Conservation (phyloP, 805 yeast genomes). For the Teunomyces kruisii region DNA sequence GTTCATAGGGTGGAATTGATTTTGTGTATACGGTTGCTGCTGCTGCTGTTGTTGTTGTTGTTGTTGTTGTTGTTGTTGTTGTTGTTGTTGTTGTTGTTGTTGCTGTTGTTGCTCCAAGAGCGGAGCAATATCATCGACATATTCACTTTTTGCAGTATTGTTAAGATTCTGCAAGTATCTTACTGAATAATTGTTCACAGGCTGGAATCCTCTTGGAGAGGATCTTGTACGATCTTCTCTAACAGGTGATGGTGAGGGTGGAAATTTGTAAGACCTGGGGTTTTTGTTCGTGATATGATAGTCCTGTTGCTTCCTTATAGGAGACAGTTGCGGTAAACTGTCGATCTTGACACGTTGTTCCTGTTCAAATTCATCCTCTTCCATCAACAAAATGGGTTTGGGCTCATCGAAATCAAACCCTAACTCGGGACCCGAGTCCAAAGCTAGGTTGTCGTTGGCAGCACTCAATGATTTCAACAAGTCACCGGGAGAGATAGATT, state of each 20-base stretch:
- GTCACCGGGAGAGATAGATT: slow-evolving; percentile 37
- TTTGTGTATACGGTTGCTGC: not conserved
- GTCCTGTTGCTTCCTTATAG: slow-evolving; percentile 11
- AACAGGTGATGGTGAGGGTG: slow-evolving; percentile 35
- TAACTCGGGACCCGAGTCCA: slow-evolving; percentile 7
- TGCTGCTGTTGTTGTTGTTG: slow-evolving; percentile 2
- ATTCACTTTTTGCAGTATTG: slow-evolving; percentile 11
- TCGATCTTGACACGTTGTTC: slow-evolving; percentile 3
- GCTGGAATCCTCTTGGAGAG: slow-evolving; percentile 7
- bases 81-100: not conserved
- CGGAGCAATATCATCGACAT: slow-evolving; percentile 38
- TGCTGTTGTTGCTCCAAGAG: slow-evolving; percentile 14
- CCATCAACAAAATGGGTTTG: slow-evolving; percentile 25
- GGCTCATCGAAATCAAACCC: slow-evolving; percentile 18
- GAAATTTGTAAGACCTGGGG: slow-evolving; percentile 58
- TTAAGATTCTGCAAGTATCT: slow-evolving; percentile 41
- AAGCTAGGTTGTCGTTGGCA: slow-evolving; percentile 3
- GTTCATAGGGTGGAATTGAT: slow-evolving; percentile 7
- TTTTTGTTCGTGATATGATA: slow-evolving; percentile 47
- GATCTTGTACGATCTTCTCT: not conserved
- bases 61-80: not conserved
- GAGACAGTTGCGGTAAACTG: slow-evolving; percentile 9
- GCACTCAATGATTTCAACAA: slow-evolving; percentile 18
- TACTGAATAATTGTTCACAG: slow-evolving; percentile 35
- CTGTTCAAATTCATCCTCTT: slow-evolving; percentile 25